These are phyloP conservation scores for Decorospora gaudefroyi DNA, from an alignment of 2,329 filamentous ascomycete species.

Conservation along the genomic window DNA sequence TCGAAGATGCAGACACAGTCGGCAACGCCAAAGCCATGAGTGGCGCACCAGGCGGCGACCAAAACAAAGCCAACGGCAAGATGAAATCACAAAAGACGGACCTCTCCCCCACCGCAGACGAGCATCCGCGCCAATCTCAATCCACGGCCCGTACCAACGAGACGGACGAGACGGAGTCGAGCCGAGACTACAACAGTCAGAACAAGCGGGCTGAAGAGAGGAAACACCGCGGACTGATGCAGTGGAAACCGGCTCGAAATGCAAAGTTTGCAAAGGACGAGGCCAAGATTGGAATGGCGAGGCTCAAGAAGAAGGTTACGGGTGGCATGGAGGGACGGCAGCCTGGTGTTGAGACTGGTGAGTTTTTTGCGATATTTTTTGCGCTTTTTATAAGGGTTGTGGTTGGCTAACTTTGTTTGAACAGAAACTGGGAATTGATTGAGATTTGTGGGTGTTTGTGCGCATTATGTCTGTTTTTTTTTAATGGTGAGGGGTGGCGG, in stretches of 20 bases:
- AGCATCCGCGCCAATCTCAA: constrained; percentile 29
- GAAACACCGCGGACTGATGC: constrained; percentile 89
- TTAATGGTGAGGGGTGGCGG: too few species aligned
- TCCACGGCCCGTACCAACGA: constrained; percentile 36
- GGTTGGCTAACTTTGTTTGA: constrained; percentile 15
- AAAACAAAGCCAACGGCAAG: constrained; percentile 22
- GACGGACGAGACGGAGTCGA: constrained; percentile 25
- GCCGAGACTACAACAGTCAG: constrained; percentile 66
- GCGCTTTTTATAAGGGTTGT: not conserved
- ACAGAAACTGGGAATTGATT: constrained; percentile 33
- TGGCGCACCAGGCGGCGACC: constrained; percentile 21
- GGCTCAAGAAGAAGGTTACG: constrained; percentile 75
- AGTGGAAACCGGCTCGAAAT: constrained; percentile 90
- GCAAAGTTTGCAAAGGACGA: constrained; percentile 86
- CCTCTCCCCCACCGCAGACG: constrained; percentile 29
- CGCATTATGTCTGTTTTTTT: too few species aligned
- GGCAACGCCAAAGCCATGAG: constrained; percentile 31
- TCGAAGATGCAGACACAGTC: constrained; percentile 59
- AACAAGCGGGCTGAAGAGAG: constrained; percentile 75
- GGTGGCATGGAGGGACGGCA: constrained; percentile 74
- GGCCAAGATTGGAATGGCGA: constrained; percentile 74
- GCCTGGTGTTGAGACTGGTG: constrained; percentile 80
- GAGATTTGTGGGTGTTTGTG: not conserved
- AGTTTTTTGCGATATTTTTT: constrained; percentile 24
- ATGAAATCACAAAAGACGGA: constrained; percentile 38